Base-by-base conservation (phyloP, 2,329 filamentous ascomycete genomes). In the Metarhizium sp. region DNA sequence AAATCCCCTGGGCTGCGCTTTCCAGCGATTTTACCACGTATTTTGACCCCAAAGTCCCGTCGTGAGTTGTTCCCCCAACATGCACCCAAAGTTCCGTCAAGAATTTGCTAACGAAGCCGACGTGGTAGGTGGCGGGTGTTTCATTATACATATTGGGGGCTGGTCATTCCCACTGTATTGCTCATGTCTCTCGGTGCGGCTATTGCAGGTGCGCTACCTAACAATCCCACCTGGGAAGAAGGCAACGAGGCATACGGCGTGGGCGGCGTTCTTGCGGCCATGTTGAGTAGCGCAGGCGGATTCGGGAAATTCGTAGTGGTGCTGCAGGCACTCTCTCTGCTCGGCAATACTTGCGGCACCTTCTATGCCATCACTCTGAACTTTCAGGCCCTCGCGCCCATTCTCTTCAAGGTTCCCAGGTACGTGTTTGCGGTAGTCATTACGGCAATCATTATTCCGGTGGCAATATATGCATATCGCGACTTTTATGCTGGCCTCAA, bases 141-240 rank as follows among this genome's bases (percentile, higher is more conserved):
- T 54, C 56, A 71, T 4, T 85, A 85, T 62, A 77, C 75, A 2
- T 85, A 82, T 63, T 61, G 73, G 13, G 83, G 84, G 10, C 74
- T 84, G 2, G 66, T 74, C 6, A 60, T 79, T 5, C 81, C 82
- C 0, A 80, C 80, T 0, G 71, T 82, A 42, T 72, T 80, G 0
- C 74, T 86, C 52, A 85, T 87, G 81, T 74, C 74, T 0, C 75
- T 86, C 0, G 84, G 84, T 6, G 80, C 82, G 10, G 82, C 83
- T n/a, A 83, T 87, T 47, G 81, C 77, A 18, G 81, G 81, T 6
- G 81, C 81, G 34, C 73, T 82, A 1, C 71, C 76, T 29, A 80
- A 77, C 59, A 72, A 79, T 2, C 74, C 78, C 0, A 67, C 68
- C 3, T 85, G 82, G 81, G 60, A 72, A n/a, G 72, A 69, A 3